Evolutionary conservation across 768 basidiomycete species (phyloP).

Genomic region (Podaxis mareebaensis): DNA sequence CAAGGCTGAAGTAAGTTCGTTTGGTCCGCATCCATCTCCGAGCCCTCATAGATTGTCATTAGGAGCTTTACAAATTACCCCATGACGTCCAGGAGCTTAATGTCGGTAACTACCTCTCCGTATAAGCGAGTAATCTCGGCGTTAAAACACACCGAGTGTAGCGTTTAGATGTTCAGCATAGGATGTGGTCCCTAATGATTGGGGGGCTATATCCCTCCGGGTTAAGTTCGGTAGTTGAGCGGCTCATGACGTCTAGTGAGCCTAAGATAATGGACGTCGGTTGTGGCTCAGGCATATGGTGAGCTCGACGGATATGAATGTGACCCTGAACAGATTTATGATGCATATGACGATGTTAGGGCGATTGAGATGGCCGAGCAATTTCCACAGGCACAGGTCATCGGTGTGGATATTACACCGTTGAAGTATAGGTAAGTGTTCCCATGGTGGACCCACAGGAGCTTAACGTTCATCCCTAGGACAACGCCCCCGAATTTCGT

Average conservation of each 20-base stretch:
- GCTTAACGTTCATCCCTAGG: neutral
- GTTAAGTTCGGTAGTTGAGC: slow-evolving; percentile 17
- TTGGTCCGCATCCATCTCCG: neutral
- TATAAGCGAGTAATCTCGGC: neutral
- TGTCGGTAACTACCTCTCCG: slow-evolving; percentile 4
- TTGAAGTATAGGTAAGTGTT: slow-evolving; percentile 19
- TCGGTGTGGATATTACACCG: slow-evolving; percentile 27
- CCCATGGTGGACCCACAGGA: neutral
- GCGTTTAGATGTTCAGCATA: slow-evolving; percentile 27
- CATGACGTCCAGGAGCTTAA: slow-evolving; percentile 10
- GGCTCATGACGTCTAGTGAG: slow-evolving; percentile 14
- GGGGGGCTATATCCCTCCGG: slow-evolving; percentile 27
- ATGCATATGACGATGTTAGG: slow-evolving; percentile 17
- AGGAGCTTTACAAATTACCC: slow-evolving; percentile 5
- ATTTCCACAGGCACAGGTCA: slow-evolving; percentile 23
- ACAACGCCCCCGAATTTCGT: slow-evolving; percentile 1
- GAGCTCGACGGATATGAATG: slow-evolving; percentile 1
- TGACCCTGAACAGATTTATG: neutral
- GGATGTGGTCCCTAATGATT: slow-evolving; percentile 26
- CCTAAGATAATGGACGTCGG: slow-evolving; percentile 28
- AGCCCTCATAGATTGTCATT: neutral
- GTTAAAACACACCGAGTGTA: slow-evolving; percentile 11
- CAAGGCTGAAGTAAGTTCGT: neutral
- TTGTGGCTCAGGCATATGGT: slow-evolving; percentile 32
- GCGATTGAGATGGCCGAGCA: slow-evolving; percentile 26